Evolutionary conservation across 352 stramenopile species (phyloP).

Genomic region (Globisporangium canariense): DNA sequence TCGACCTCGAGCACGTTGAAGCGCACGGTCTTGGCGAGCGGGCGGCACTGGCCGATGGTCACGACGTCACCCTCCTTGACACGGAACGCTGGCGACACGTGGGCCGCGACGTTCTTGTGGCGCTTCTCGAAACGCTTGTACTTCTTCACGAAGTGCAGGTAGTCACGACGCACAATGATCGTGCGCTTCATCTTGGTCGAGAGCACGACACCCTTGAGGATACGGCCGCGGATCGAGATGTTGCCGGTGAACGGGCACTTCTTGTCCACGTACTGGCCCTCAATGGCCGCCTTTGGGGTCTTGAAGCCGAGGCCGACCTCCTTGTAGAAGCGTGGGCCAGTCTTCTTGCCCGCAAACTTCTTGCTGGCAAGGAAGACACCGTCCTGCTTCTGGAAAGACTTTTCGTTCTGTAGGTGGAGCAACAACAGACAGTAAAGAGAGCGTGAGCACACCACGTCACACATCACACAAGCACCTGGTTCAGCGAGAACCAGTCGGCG

Average conservation of each 20-base stretch:
- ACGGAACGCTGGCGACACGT: slow-evolving; percentile 97
- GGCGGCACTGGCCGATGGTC: slow-evolving; percentile 99
- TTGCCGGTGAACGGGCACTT: slow-evolving; percentile 99
- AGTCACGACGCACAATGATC: slow-evolving; percentile 99
- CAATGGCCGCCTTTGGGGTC: slow-evolving; percentile 94
- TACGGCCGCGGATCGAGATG: slow-evolving; percentile 98
- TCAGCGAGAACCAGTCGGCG: neutral
- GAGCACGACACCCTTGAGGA: slow-evolving; percentile 97
- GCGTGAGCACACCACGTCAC: slow-evolving; percentile 12
- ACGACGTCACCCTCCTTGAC: slow-evolving; percentile 99
- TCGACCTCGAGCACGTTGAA: slow-evolving; percentile 99
- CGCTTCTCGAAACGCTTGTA: slow-evolving; percentile 99
- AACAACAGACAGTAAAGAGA: slow-evolving; percentile 3
- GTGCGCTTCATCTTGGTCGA: slow-evolving; percentile 99
- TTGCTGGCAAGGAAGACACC: slow-evolving; percentile 98
- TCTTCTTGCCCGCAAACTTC: slow-evolving; percentile 93
- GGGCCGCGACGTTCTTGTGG: slow-evolving; percentile 99
- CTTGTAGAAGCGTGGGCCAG: slow-evolving; percentile 95
- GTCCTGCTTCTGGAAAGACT: slow-evolving; percentile 99
- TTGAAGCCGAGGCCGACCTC: slow-evolving; percentile 99
- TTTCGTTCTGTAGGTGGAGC: slow-evolving; percentile 88
- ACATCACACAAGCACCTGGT: neutral
- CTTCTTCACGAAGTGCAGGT: slow-evolving; percentile 99
- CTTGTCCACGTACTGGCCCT: slow-evolving; percentile 98
- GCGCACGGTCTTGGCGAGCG: slow-evolving; percentile 99